Conservation (phyloP, 1,284 basidiomycete genomes). For the Papiliotrema nemorosa region DNA sequence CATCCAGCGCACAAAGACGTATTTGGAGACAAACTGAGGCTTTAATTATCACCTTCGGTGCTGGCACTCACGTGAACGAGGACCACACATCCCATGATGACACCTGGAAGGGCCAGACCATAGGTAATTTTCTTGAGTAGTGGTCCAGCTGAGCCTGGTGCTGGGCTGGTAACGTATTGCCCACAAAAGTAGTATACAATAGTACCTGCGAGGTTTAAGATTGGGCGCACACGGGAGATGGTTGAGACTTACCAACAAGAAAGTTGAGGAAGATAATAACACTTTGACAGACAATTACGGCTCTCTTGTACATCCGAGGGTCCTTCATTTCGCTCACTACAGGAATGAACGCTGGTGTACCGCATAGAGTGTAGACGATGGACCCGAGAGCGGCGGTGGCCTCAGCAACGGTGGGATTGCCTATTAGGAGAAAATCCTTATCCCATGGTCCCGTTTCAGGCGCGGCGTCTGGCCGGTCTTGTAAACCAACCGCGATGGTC, state of each 20-base stretch:
- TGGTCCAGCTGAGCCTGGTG: constrained; percentile 47
- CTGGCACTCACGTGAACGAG: neutral
- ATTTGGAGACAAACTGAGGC: neutral
- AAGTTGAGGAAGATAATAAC: constrained; percentile 27
- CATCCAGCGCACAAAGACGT: constrained; percentile 57
- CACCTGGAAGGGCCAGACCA: neutral
- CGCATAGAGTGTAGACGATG: constrained; percentile 39
- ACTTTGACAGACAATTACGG: constrained; percentile 22
- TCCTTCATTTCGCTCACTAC: constrained; percentile 48
- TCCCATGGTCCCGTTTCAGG: constrained; percentile 28
- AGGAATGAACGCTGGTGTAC: constrained; percentile 32
- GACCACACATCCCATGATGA: neutral
- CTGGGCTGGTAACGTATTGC: constrained; percentile 45
- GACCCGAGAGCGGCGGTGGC: constrained; percentile 43
- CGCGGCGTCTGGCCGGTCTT: constrained; percentile 36
- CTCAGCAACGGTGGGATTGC: constrained; percentile 28
- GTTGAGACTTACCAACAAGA: constrained; percentile 29
- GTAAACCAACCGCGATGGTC: constrained; percentile 45
- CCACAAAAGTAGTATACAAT: constrained; percentile 2
- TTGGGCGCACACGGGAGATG: too few species aligned
- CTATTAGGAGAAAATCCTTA: constrained; percentile 21
- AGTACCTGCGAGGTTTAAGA: neutral
- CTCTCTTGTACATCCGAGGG: constrained; percentile 25
- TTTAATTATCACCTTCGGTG: neutral
- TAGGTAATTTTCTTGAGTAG: constrained; percentile 35